Evolutionary conservation across 2,329 filamentous ascomycete species (phyloP), one percentile per base, ranked within the genome.

Genomic region (Parafenestella ontariensis): DNA sequence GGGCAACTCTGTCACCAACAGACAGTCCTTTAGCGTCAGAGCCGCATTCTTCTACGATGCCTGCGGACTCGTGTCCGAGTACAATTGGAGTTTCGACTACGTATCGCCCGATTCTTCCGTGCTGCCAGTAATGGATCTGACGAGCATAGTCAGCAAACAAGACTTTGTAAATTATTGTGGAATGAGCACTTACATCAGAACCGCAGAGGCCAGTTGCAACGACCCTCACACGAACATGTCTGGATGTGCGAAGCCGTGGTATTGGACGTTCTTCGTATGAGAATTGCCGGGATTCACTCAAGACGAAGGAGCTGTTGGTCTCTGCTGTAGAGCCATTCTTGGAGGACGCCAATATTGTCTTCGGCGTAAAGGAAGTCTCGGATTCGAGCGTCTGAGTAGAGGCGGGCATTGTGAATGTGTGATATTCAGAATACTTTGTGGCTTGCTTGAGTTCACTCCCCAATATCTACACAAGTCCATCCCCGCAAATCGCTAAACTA

Each of bases 171-270:
- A 36, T 26, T 5, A 13, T 26, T 10, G 5, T 26, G 23, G 29
- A 54, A 24, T 29, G 34, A 5, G 7, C n/a, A 56, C 57, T 26
- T 49, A 66, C 65, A 54, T 70, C 90, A 47, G 87, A 90, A 49
- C 90, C 90, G 79, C 90, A 94, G 77, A 94, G 92, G 62, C 90
- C 90, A 2, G 90, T 93, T 79, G 87, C 92, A 77, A 89, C 89
- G 68, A 93, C 81, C 69, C 89, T 87, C 56, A 94, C 86, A 65
- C 92, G 83, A 62, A 93, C 90, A 71, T 92, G 86, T 79, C 90
- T 82, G 15, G 85, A 81, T 52, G 79, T 78, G 56, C 82, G 75
- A 65, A 93, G 78, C 50, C 81, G 75, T 26, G 90, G 90, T 52
- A 90, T 75, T 13, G 89, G 88, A 9, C 87, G 85, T 68, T 91